These are phyloP conservation scores for Lithocarpus polystachyus DNA, from an alignment of 306 rosid species.

Conservation along the genomic window DNA sequence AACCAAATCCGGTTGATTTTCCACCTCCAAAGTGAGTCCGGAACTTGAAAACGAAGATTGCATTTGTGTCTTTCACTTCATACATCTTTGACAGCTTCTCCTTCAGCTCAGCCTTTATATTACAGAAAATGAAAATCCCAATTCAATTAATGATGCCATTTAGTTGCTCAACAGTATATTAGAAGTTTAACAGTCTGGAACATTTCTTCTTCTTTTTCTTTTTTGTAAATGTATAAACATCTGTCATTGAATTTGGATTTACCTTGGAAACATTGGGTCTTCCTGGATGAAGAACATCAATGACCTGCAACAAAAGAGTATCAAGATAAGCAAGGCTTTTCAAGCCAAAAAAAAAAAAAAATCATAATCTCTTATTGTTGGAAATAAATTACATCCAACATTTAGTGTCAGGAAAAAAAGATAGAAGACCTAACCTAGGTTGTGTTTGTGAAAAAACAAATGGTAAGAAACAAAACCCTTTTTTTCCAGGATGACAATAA, in stretches of 20 bases:
- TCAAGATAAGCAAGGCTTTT: not conserved
- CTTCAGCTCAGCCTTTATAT: constrained; percentile 75
- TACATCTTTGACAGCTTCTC: constrained; percentile 76
- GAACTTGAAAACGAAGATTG: constrained; percentile 86
- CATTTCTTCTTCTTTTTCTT: not conserved
- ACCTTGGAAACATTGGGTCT: constrained; percentile 94
- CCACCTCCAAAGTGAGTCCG: constrained; percentile 97
- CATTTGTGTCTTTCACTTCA: constrained; percentile 75
- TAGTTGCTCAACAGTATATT: not conserved
- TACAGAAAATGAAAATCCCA: not conserved
- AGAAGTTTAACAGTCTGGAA: not conserved
- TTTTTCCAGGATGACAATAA: too few relatives aligned
- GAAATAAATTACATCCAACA: too few relatives aligned
- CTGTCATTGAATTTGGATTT: not conserved
- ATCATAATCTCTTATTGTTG: too few relatives aligned
- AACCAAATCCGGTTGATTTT: constrained; percentile 88
- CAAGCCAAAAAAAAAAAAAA: too few relatives aligned
- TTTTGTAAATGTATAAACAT: too few relatives aligned
- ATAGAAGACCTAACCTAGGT: too few relatives aligned
- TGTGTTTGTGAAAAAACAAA: too few relatives aligned
- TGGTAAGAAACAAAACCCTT: too few relatives aligned
- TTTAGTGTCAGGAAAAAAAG: too few relatives aligned
- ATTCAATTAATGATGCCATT: not conserved
- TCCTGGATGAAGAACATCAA: constrained; percentile 93
- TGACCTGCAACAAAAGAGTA: constrained; percentile 38